Base-by-base conservation (phyloP, 805 yeast genomes). In the Wickerhamomyces rabaulensis region DNA sequence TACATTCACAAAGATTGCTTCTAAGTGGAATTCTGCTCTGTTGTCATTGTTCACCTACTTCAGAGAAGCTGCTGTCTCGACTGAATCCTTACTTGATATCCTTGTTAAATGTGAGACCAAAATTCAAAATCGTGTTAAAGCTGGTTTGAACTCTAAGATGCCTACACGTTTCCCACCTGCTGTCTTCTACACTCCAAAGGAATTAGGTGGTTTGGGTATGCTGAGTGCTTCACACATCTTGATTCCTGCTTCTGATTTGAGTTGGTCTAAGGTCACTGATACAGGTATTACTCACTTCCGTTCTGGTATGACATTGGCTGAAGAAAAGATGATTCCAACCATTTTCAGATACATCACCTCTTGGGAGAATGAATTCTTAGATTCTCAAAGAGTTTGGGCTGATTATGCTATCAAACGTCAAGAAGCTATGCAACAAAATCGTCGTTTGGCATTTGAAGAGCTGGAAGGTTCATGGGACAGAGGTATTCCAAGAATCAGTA, bases 101-200 rank as follows among this genome's bases (percentile, higher is more conserved):
- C 69, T 94, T 41, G 99, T 94, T 10, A 88, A 86, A 58, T 80
- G 95, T 54, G 99, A 94, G 60, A 91, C 97, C 0, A 84, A 87
- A 59, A 84, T 94, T 40, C 99, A 94, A 66, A 94, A 91, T 45
- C 75, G 96, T 53, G 96, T 94, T 17, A 94, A 94, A 62, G 78
- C 92, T 69, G 99, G 99, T 0, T 73, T 94, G 50, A 94, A 94
- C 58, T 92, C 98, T 13, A 94, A 94, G 66, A 94, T 94, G 99
- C 99, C 99, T 1, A 83, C 97, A 0, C 74, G 99, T 46, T 94
- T 94, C 68, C 99, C 99, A 3, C 99, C 99, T 0, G 97, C 97
- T 3, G 99, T 94, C 0, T 94, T 94, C 59, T 94, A 94, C 62
- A 90, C 99, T 0, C 99, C 99, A 0, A 92, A 91, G 56, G 99